Conservation (phyloP, 176 grass and related monocot species). For the Aegilops speltoides region DNA sequence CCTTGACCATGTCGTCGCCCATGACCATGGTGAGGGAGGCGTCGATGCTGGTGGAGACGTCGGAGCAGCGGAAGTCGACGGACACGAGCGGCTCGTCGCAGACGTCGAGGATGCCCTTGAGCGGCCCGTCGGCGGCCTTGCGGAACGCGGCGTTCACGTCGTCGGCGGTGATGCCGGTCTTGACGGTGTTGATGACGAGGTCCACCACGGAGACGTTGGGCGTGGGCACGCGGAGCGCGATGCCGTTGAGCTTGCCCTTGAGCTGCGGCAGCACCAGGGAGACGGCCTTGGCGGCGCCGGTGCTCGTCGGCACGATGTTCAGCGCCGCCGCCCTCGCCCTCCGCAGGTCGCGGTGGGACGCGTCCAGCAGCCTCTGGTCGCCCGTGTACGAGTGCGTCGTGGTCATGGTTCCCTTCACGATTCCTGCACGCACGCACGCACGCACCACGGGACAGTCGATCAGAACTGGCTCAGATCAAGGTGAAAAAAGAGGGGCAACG, state of each 20-base stretch:
- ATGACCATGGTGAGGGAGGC: constrained; percentile 95
- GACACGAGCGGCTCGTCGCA: constrained; percentile 91
- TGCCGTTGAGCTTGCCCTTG: constrained; percentile 97
- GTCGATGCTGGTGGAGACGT: constrained; percentile 89
- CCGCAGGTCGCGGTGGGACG: constrained; percentile 88
- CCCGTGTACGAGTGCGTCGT: constrained; percentile 98
- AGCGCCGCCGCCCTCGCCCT: constrained; percentile 80
- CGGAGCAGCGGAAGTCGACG: constrained; percentile 92
- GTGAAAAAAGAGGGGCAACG: not conserved
- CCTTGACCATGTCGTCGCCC: constrained; percentile 99
- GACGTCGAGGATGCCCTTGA: constrained; percentile 74
- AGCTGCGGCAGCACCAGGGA: constrained; percentile 90
- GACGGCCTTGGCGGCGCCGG: constrained; percentile 88
- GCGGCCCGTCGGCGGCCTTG: constrained; percentile 59
- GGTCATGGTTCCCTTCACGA: constrained; percentile 98
- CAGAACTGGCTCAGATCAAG: not conserved
- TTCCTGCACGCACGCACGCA: constrained; percentile 32
- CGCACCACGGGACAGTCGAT: too few relatives aligned
- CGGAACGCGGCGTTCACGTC: constrained; percentile 87
- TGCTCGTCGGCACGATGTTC: constrained; percentile 98
- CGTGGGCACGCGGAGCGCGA: constrained; percentile 95
- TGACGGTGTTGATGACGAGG: constrained; percentile 87
- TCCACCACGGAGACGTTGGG: constrained; percentile 97
- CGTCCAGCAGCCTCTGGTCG: constrained; percentile 95
- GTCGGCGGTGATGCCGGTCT: constrained; percentile 79